Base-by-base conservation (phyloP, 1,284 basidiomycete genomes). In the Bjerkandera adusta region DNA sequence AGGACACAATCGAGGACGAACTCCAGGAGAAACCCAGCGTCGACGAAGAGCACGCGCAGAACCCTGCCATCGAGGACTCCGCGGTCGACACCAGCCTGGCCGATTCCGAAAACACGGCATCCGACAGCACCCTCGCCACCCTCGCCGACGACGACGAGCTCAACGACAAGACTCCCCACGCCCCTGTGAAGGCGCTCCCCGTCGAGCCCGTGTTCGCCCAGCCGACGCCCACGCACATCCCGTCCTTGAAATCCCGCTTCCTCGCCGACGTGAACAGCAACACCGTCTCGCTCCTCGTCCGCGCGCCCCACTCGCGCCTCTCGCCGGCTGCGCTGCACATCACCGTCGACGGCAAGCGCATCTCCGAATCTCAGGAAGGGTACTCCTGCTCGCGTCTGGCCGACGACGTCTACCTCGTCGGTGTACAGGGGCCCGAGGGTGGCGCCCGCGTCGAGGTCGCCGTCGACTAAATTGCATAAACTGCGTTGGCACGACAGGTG, bases 391-490 rank as follows among this genome's bases (percentile, higher is more conserved):
- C 38, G 7, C 37, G 21, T 16, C 27, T 44, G 21, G 34, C 25
- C 16, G 34, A 48, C 25, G 47, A 40, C 12, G 37, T 45, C 4
- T 43, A 40, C 30, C 45, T 57, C 4, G 27, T 59, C 11, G 48
- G 27, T 13, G 33, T 57, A n/a, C 30, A n/a, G 2, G 49, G 34
- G 5, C 11, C 46, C 22, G 37, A 40, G 2, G 43, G 21, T 5
- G 47, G 49, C 4, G 48, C 50, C n/a, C 36, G 36, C 15, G 38
- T 59, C 20, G 52, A 55, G 42, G 40, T 59, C 4, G 45, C 36
- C 13, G 29, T 56, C 25, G 46, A 42, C 35, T 48, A 24, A 43
- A 20, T n/a, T n/a, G 8, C 16, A 5, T 18, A 30, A n/a, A 30
- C 27, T 8, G 27, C n/a, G 8, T 30, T 30, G 18, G 30, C 1